These are phyloP conservation scores for Pythium vanterpoolii DNA, from an alignment of 352 stramenopile genomes.

Conservation along the genomic window DNA sequence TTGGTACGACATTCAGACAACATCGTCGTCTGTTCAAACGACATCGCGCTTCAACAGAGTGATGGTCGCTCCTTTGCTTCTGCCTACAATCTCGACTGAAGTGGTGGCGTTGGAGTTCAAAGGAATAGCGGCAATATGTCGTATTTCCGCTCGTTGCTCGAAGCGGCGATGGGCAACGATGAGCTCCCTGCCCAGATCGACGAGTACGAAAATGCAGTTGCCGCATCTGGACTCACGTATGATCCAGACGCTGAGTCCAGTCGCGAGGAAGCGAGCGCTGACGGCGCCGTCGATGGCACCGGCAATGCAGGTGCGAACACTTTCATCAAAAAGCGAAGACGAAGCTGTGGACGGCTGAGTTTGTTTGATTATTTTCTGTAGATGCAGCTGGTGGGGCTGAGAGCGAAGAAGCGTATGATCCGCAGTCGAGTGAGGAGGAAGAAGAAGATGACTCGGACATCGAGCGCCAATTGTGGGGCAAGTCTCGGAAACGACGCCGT, in stretches of 20 bases:
- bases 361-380: neutral
- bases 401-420: conserved; percentile 58
- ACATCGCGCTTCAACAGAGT: conserved; percentile 10
- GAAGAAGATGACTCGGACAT: conserved; percentile 85
- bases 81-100: conserved; percentile 3
- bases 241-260: conserved; percentile 24
- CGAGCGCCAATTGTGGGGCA: conserved; percentile 76
- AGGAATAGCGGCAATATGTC: conserved; percentile 39
- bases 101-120: neutral
- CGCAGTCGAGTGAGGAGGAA: conserved; percentile 61
- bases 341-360: neutral
- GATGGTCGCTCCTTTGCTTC: conserved; percentile 3
- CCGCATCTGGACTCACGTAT: conserved; percentile 24
- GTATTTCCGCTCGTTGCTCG: conserved; percentile 79
- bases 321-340: neutral
- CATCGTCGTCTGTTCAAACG: conserved; percentile 4
- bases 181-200: conserved; percentile 49
- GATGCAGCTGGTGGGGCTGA: conserved; percentile 30
- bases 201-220: conserved; percentile 35
- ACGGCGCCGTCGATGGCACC: conserved; percentile 12
- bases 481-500: conserved; percentile 54
- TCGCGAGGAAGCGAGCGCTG: conserved; percentile 19
- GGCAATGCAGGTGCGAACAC: neutral
- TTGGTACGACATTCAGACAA: conserved; percentile 28
- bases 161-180: conserved; percentile 72